Percentiles rank a stretch among this genome's conserved stretches.
These are phyloP conservation scores for Aschersonia sp. DNA, from an alignment of 2,329 filamentous ascomycete species.

Conservation along the genomic window DNA sequence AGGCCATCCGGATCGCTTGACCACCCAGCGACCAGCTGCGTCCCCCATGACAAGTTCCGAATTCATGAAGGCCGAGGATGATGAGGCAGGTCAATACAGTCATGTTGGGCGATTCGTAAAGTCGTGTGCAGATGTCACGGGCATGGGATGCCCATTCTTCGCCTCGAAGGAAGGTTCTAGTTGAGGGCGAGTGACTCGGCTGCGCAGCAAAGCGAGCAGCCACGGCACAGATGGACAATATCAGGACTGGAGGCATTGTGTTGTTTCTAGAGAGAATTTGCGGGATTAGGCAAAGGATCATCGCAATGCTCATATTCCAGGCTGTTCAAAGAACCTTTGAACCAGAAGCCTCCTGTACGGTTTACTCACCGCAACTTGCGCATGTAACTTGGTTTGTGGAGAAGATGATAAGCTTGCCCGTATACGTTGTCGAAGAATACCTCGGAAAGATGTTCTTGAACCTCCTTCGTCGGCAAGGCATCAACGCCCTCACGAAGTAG, in stretches of 20 bases:
- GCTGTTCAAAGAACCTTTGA: no score
- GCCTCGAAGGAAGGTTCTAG: conserved; percentile 65
- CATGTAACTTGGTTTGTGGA: conserved; percentile 98
- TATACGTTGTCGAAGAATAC: conserved; percentile 95
- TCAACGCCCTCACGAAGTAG: conserved; percentile 72
- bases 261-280: conserved; percentile 13
- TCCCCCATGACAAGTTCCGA: conserved; percentile 91
- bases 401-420: conserved; percentile 82
- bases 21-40: conserved; percentile 92
- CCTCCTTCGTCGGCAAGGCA: conserved; percentile 66
- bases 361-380: conserved; percentile 53
- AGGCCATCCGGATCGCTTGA: conserved; percentile 92
- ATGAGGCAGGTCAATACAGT: conserved; percentile 86
- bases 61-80: conserved; percentile 82
- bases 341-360: background rate
- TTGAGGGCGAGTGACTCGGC: conserved; percentile 53
- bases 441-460: conserved; percentile 86
- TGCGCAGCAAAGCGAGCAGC: conserved; percentile 92
- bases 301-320: no score
- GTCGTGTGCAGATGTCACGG: conserved; percentile 71
- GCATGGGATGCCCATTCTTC: conserved; percentile 83
- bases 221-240: conserved; percentile 87
- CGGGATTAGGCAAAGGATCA: no score
- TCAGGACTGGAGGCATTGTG: conserved; percentile 73
- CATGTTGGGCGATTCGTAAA: conserved; percentile 91